Evolutionary conservation across 2,329 filamentous ascomycete species (phyloP).

Genomic region (Rhinocladiella mackenziei): DNA sequence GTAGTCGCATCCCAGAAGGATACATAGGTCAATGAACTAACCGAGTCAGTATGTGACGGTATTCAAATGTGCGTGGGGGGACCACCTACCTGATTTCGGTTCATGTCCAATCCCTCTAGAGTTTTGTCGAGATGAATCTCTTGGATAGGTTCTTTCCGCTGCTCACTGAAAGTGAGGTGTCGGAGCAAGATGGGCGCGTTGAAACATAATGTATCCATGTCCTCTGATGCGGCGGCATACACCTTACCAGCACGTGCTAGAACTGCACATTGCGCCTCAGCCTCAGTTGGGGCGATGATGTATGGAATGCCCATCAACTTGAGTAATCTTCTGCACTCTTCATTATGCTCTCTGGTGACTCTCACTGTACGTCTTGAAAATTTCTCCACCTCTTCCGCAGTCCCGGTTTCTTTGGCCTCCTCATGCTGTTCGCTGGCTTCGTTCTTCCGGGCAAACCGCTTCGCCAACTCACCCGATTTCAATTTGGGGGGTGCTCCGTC

Average conservation of each 20-base stretch:
- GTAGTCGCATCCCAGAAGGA: constrained; percentile 95
- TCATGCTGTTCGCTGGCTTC: constrained; percentile 87
- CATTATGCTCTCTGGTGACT: constrained; percentile 95
- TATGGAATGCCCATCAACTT: constrained; percentile 96
- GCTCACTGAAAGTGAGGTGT: constrained; percentile 94
- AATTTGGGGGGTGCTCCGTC: constrained; percentile 95
- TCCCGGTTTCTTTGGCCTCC: constrained; percentile 95
- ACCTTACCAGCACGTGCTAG: constrained; percentile 88
- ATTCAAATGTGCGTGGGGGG: neutral
- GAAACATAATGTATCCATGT: constrained; percentile 98
- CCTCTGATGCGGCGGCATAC: constrained; percentile 92
- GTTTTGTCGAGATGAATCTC: constrained; percentile 88
- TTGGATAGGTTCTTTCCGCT: constrained; percentile 94
- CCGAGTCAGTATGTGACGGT: constrained; percentile 1
- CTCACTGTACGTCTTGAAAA: constrained; percentile 89
- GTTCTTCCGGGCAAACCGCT: constrained; percentile 90
- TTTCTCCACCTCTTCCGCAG: constrained; percentile 95
- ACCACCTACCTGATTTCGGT: constrained; percentile 66
- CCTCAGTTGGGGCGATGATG: constrained; percentile 92
- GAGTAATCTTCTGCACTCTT: constrained; percentile 83
- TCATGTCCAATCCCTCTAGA: constrained; percentile 82
- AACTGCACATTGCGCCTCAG: constrained; percentile 91
- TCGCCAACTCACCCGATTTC: constrained; percentile 94
- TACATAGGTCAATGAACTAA: constrained; percentile 96
- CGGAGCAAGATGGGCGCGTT: constrained; percentile 84